These are phyloP conservation scores for Neofusicoccum laricinum DNA, from an alignment of 2,329 filamentous ascomycete genomes.

Conservation along the genomic window DNA sequence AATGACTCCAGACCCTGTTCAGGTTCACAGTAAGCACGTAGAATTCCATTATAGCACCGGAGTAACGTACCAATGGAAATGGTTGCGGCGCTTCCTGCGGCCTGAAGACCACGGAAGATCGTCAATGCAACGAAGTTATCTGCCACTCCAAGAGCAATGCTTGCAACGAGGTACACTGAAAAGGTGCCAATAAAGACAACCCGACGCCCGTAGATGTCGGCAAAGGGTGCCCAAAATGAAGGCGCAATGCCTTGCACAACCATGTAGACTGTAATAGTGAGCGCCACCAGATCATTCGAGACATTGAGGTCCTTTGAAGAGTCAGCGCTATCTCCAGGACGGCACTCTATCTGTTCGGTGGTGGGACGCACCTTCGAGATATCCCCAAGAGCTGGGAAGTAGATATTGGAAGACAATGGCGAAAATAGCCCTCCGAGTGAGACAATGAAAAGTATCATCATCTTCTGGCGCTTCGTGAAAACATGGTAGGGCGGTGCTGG, in stretches of 20 bases:
- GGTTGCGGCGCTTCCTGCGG: constrained; percentile 38
- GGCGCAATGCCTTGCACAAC: constrained; percentile 54
- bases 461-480: constrained; percentile 17
- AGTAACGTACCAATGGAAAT: constrained; percentile 34
- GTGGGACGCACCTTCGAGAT: constrained; percentile 20
- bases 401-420: constrained; percentile 39
- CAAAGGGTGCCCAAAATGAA: constrained; percentile 50
- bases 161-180: constrained; percentile 47
- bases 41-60: not conserved
- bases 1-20: constrained; percentile 30
- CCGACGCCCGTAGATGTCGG: constrained; percentile 49
- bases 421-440: constrained; percentile 53
- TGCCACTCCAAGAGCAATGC: constrained; percentile 45
- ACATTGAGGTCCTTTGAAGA: constrained; percentile 31
- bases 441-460: constrained; percentile 46
- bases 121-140: constrained; percentile 37
- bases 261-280: constrained; percentile 43
- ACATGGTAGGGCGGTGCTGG: constrained; percentile 19
- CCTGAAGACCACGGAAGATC: constrained; percentile 35
- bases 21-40: not conserved
- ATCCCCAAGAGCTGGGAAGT: constrained; percentile 24
- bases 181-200: constrained; percentile 50
- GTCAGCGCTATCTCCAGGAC: not conserved
- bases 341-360: too few species aligned
- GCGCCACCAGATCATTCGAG: constrained; percentile 26